Evolutionary conservation across 225 moss, liverwort and hornwort genomes (phyloP).

Genomic region (Physcomitrellopsis africana): DNA sequence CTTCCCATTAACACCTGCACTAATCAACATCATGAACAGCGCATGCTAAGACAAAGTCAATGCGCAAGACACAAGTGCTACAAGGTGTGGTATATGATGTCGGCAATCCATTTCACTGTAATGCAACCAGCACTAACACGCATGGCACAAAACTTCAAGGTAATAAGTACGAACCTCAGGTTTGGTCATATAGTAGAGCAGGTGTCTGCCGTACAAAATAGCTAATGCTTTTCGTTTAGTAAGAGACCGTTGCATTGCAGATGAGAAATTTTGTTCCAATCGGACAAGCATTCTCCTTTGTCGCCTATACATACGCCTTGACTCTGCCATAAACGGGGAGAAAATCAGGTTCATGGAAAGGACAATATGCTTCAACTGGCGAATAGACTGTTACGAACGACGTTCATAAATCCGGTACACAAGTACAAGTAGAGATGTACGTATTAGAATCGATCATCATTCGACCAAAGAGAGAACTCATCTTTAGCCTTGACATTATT

Average conservation of each 20-base stretch:
- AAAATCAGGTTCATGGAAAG: conserved; percentile 24
- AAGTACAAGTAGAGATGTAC: background rate
- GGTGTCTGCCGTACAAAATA: conserved; percentile 79
- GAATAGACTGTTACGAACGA: background rate
- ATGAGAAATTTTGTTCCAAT: conserved; percentile 80
- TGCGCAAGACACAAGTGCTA: background rate
- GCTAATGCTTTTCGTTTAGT: conserved; percentile 80
- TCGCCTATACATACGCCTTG: conserved; percentile 78
- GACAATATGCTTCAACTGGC: background rate
- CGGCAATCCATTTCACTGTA: too few relatives aligned
- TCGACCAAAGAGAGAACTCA: conserved; percentile 15
- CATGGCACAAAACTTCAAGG: too few relatives aligned
- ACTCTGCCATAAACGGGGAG: conserved; percentile 60
- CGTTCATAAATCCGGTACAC: background rate
- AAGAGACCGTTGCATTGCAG: conserved; percentile 85
- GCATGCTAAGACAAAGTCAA: conserved; percentile 23
- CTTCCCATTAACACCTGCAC: conserved; percentile 89
- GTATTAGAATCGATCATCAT: background rate
- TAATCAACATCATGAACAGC: conserved; percentile 7
- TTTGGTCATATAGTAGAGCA: conserved; percentile 80
- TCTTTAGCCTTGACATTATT: conserved; percentile 6
- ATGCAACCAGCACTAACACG: too few relatives aligned
- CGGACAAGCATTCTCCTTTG: conserved; percentile 86
- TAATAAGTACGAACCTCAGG: conserved; percentile 54
- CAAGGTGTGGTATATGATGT: background rate